Percentiles rank a stretch among this genome's conserved stretches.
phyloP scores from a whole-genome alignment of 495 filamentous ascomycete genomes.

The Evernia prunastri region DNA sequence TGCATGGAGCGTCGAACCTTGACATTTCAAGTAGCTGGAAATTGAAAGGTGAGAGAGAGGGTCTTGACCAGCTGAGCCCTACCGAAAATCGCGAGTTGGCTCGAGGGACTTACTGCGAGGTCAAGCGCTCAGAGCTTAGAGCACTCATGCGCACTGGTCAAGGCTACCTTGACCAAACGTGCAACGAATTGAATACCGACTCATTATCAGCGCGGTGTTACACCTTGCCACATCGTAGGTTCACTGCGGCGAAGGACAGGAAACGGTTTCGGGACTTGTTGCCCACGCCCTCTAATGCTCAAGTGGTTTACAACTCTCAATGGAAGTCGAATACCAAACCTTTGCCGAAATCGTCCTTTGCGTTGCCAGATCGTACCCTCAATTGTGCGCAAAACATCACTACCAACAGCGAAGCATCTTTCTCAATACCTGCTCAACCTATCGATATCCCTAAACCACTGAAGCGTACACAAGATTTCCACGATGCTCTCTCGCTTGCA shows the following conservation, averaged over 20 bases:
- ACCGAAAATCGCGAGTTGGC: conserved; percentile 2
- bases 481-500: background rate
- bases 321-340: background rate
- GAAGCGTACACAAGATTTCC: background rate
- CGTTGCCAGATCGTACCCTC: background rate
- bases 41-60: background rate
- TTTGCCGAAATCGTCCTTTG: background rate
- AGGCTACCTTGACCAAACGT: background rate
- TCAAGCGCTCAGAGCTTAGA: background rate
- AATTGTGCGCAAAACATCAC: background rate
- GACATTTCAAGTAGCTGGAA: conserved; percentile 7
- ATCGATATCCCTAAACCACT: background rate
- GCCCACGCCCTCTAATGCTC: background rate
- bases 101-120: conserved; percentile 8
- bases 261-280: background rate
- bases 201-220: background rate
- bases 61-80: background rate
- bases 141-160: background rate
- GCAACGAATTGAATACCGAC: background rate
- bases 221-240: background rate
- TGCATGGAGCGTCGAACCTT: conserved; percentile 8
- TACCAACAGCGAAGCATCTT: background rate
- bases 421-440: background rate
- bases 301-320: background rate
- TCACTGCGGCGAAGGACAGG: background rate